phyloP scores from a whole-genome alignment of 495 filamentous ascomycete genomes.

The Daldinia loculata region DNA sequence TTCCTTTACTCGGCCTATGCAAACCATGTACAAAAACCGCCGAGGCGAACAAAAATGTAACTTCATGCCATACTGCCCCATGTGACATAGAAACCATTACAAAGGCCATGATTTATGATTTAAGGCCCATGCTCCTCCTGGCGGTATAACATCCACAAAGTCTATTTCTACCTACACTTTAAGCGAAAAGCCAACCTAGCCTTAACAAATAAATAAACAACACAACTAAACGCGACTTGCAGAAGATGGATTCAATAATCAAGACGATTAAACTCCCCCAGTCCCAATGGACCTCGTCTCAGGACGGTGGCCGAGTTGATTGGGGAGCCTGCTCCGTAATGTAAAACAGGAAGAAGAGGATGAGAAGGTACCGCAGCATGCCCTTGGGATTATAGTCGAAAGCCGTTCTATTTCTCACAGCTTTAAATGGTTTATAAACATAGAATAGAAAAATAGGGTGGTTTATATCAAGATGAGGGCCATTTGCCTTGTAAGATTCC shows the following conservation, averaged over 20 bases:
- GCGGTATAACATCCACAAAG: neutral
- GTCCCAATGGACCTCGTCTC: constrained; percentile 23
- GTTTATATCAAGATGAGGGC: neutral
- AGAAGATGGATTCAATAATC: constrained; percentile 6
- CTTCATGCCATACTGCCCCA: neutral
- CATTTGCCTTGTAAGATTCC: neutral
- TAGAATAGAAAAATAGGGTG: neutral
- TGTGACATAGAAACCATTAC: neutral
- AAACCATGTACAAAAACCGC: neutral
- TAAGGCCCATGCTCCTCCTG: neutral
- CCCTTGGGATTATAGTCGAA: neutral
- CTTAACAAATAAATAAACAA: neutral
- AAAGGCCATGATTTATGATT: constrained; percentile 1
- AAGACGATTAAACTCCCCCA: neutral
- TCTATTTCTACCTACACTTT: neutral
- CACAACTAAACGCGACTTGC: neutral
- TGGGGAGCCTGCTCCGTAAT: constrained; percentile 35
- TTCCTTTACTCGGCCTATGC: neutral
- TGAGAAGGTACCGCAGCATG: neutral
- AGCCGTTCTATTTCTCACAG: neutral
- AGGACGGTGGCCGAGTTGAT: constrained; percentile 33
- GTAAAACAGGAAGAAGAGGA: neutral
- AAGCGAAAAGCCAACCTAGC: neutral
- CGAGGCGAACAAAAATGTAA: neutral
- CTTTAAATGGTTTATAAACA: neutral